phyloP scores from a whole-genome alignment of 108 stramenopile genomes.

The Parietichytrium sp. region DNA sequence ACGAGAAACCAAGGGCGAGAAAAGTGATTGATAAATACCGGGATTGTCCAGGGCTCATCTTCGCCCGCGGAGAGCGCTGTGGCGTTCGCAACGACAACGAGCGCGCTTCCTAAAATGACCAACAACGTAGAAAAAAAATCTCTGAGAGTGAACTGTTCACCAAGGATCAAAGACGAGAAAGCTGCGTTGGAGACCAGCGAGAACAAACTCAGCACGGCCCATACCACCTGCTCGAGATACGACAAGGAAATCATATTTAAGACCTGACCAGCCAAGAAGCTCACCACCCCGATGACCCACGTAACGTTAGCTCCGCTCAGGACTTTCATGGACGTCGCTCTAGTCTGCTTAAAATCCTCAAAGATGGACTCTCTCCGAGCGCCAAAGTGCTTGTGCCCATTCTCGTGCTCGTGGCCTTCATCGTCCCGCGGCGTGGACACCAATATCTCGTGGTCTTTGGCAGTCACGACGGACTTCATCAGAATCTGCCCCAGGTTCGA shows the following conservation, averaged over 20 bases:
- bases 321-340: neutral
- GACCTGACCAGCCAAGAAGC: neutral
- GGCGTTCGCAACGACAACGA: neutral
- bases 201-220: constrained; percentile 19
- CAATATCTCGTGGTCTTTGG: neutral
- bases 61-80: neutral
- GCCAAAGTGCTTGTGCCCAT: neutral
- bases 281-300: neutral
- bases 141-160: neutral
- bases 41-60: too few relatives aligned
- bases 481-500: neutral
- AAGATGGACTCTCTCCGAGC: neutral
- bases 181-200: constrained; percentile 21
- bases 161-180: neutral
- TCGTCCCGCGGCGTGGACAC: neutral
- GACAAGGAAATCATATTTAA: constrained; percentile 5
- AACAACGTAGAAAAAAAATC: neutral
- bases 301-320: constrained; percentile 22
- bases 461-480: constrained; percentile 4
- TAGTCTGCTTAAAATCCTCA: neutral
- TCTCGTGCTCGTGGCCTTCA: neutral
- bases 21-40: neutral
- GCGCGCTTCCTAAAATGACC: neutral
- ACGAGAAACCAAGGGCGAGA: constrained; percentile 5
- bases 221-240: constrained; percentile 12